Evolutionary conservation across 805 yeast genomes (phyloP).

Genomic region (Nakazawaea laoshanensis): DNA sequence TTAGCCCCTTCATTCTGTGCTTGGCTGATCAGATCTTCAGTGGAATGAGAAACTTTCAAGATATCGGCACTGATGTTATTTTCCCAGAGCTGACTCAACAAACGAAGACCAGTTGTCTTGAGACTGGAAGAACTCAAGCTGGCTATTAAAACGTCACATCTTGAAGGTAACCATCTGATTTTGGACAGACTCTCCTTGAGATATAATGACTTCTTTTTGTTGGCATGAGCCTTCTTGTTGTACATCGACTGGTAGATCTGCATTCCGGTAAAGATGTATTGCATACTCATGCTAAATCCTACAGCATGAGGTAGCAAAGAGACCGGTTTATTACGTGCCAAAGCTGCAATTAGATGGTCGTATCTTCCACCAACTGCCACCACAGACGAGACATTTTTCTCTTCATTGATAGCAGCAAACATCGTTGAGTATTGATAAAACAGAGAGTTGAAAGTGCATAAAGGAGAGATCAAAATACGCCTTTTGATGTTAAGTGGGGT

Average conservation of each 20-base stretch:
- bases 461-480: conserved; percentile 62
- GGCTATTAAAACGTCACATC: conserved; percentile 80
- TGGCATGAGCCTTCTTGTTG: conserved; percentile 10
- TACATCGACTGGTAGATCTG: conserved; percentile 34
- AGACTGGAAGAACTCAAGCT: conserved; percentile 52
- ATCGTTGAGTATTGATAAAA: conserved; percentile 77
- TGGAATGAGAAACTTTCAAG: conserved; percentile 29
- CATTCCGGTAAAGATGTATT: conserved; percentile 46
- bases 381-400: conserved; percentile 35
- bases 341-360: conserved; percentile 59
- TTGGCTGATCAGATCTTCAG: conserved; percentile 57
- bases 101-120: conserved; percentile 52
- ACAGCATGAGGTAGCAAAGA: conserved; percentile 51
- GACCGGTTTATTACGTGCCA: conserved; percentile 41
- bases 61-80: conserved; percentile 75
- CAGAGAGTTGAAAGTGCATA: conserved; percentile 73
- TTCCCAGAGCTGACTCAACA: conserved; percentile 64
- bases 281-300: conserved; percentile 81
- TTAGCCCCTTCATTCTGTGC: conserved; percentile 67
- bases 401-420: conserved; percentile 79
- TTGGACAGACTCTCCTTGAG: conserved; percentile 24
- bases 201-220: conserved; percentile 22
- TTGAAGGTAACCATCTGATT: conserved; percentile 41
- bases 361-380: conserved; percentile 94
- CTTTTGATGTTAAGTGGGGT: conserved; percentile 52